Percentiles rank a stretch among this genome's conserved stretches.
Evolutionary conservation across 768 basidiomycete species (phyloP).

Genomic region (Sistotremastrum niveocremeum): DNA sequence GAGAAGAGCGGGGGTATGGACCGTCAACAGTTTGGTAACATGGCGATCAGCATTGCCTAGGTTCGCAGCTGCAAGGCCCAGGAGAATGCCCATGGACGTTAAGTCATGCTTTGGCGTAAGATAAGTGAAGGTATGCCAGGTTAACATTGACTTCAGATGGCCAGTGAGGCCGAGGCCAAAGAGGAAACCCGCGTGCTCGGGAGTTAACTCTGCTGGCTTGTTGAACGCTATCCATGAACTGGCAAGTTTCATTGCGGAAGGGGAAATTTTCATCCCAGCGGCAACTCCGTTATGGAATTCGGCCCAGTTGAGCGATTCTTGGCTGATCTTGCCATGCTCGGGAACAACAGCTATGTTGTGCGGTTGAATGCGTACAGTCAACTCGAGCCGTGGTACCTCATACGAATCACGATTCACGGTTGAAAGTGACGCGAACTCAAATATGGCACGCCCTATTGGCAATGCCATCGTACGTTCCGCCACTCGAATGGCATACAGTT

Average conservation of each 20-base stretch:
- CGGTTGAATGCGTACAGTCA: constrained; percentile 59
- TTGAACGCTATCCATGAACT: constrained; percentile 96
- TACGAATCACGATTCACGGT: constrained; percentile 69
- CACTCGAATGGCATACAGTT: constrained; percentile 64
- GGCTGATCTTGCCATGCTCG: constrained; percentile 57
- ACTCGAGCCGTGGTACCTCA: constrained; percentile 68
- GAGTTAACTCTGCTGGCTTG: constrained; percentile 77
- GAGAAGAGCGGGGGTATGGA: constrained; percentile 86
- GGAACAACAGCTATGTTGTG: constrained; percentile 49
- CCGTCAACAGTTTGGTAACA: constrained; percentile 81
- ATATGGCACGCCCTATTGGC: constrained; percentile 82
- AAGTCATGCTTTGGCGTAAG: constrained; percentile 93
- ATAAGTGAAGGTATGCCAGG: constrained; percentile 93
- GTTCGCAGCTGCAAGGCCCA: constrained; percentile 88
- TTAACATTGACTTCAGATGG: constrained; percentile 77
- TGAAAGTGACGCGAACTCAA: constrained; percentile 74
- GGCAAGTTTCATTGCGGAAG: constrained; percentile 63
- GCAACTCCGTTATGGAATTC: constrained; percentile 97
- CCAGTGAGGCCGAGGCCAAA: constrained; percentile 87
- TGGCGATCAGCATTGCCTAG: constrained; percentile 75
- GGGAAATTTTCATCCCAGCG: constrained; percentile 73
- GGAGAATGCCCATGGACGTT: constrained; percentile 84
- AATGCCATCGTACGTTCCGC: constrained; percentile 84
- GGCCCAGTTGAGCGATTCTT: constrained; percentile 78
- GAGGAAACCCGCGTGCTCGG: constrained; percentile 94